phyloP scores from a whole-genome alignment of 2,329 filamentous ascomycete genomes.

The Hypoxylon sp. region DNA sequence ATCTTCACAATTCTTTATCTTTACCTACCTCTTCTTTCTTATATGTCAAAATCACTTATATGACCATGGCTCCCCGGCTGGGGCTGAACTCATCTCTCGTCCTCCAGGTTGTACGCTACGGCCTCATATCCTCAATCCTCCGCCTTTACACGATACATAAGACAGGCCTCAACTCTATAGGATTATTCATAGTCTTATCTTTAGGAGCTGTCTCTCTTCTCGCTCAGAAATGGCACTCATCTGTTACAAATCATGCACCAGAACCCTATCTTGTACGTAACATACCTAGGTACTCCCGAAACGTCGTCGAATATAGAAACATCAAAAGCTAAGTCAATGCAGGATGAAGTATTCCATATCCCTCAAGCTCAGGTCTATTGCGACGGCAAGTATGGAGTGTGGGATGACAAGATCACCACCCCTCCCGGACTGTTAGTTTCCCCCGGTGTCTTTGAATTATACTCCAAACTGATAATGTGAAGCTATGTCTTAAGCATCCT shows the following conservation, averaged over 20 bases:
- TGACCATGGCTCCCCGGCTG: constrained; percentile 25
- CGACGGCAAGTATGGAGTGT: constrained; percentile 77
- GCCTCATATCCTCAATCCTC: constrained; percentile 31
- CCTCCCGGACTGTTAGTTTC: constrained; percentile 83
- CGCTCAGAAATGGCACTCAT: constrained; percentile 57
- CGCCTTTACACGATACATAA: constrained; percentile 28
- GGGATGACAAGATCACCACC: constrained; percentile 98
- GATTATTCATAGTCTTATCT: constrained; percentile 18
- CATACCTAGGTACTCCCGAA: background rate
- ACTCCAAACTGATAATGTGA: constrained; percentile 40
- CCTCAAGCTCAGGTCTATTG: constrained; percentile 94
- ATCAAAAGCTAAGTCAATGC: constrained; percentile 9
- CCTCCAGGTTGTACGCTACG: constrained; percentile 33
- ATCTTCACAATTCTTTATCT: background rate
- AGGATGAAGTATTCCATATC: constrained; percentile 92
- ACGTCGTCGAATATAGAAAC: background rate
- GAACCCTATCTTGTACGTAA: constrained; percentile 68
- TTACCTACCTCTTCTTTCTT: background rate
- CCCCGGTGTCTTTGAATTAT: constrained; percentile 45
- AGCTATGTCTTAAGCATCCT: constrained; percentile 60
- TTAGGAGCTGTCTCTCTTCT: constrained; percentile 40
- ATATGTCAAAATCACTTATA: constrained; percentile 14
- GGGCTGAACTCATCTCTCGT: constrained; percentile 34
- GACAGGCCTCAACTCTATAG: background rate
- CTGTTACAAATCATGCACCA: constrained; percentile 60